These are phyloP conservation scores for Boletellus ananas DNA, from an alignment of 768 basidiomycete species.

Conservation along the genomic window DNA sequence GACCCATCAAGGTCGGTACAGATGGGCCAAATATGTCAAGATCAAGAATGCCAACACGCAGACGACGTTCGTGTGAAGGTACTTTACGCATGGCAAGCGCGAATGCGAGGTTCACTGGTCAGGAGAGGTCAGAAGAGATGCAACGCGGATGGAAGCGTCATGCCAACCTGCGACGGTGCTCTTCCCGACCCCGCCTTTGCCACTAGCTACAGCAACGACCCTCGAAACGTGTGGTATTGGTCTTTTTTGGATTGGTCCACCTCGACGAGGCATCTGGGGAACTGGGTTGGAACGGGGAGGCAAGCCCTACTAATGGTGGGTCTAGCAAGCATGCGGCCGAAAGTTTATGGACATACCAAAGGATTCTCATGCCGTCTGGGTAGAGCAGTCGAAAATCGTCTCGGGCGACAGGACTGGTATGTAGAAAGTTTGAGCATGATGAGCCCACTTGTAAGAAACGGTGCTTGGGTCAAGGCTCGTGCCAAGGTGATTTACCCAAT, in stretches of 20 bases:
- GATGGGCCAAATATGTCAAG: conserved; percentile 96
- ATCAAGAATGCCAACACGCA: conserved; percentile 84
- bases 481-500: no score
- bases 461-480: no score
- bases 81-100: conserved; percentile 52
- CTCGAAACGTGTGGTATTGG: conserved; percentile 71
- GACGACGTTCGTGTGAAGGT: conserved; percentile 32
- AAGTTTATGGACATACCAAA: conserved; percentile 37
- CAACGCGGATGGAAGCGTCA: background rate
- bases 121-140: conserved; percentile 5
- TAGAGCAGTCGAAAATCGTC: conserved; percentile 15
- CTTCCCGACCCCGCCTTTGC: conserved; percentile 96
- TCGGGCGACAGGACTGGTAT: conserved; percentile 1
- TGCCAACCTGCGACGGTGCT: conserved; percentile 82
- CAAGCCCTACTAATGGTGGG: conserved; percentile 31
- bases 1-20: conserved; percentile 88
- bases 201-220: conserved; percentile 82
- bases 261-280: conserved; percentile 60
- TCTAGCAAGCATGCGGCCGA: conserved; percentile 4
- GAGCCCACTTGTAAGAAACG: no score
- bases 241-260: conserved; percentile 51
- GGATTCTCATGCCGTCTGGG: conserved; percentile 49
- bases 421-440: conserved; percentile 10
- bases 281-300: conserved; percentile 33
- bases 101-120: conserved; percentile 76